A percentile compares a stretch with the other conserved stretches of the same genome.
These are phyloP conservation scores for Leishmania major DNA, from an alignment of 208 protist species.

Conservation along the genomic window DNA sequence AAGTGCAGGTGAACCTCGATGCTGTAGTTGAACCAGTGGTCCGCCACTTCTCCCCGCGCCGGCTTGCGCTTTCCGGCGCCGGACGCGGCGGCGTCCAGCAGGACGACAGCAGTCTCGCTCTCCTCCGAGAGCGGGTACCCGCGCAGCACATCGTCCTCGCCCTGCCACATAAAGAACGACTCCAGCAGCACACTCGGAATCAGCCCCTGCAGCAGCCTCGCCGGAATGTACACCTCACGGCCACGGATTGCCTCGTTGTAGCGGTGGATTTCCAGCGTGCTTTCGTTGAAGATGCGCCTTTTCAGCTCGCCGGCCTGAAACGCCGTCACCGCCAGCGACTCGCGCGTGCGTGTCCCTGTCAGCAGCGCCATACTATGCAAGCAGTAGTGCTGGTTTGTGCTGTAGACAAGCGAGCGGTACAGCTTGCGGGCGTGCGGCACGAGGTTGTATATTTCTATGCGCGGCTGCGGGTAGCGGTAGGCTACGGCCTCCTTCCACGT, in stretches of 20 bases:
- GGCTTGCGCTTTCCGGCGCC: conserved; percentile 2
- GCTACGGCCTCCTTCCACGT: conserved; percentile 90
- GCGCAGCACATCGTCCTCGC: conserved; percentile 75
- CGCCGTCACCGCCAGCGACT: conserved; percentile 36
- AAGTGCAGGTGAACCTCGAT: conserved; percentile 53
- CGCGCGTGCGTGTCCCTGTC: conserved; percentile 29
- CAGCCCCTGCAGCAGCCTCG: conserved; percentile 76
- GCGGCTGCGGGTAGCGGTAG: conserved; percentile 50
- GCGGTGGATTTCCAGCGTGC: conserved; percentile 74
- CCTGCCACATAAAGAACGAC: conserved; percentile 84
- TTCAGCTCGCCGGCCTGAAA: conserved; percentile 76
- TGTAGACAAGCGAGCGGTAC: conserved; percentile 79
- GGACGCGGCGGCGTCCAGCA: conserved; percentile 15
- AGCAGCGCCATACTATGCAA: conserved; percentile 67
- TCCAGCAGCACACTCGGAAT: conserved; percentile 78
- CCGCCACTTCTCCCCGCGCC: conserved; percentile 24
- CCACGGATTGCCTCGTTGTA: conserved; percentile 53
- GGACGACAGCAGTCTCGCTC: conserved; percentile 18
- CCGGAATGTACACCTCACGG: conserved; percentile 73
- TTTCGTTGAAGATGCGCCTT: conserved; percentile 52
- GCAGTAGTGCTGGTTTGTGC: conserved; percentile 68
- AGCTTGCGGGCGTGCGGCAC: conserved; percentile 73
- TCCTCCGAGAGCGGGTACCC: conserved; percentile 55
- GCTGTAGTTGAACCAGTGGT: conserved; percentile 76
- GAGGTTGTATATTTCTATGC: conserved; percentile 77